Conservation (phyloP, 1,139 yeast species). For the Taiozyma onychis region DNA sequence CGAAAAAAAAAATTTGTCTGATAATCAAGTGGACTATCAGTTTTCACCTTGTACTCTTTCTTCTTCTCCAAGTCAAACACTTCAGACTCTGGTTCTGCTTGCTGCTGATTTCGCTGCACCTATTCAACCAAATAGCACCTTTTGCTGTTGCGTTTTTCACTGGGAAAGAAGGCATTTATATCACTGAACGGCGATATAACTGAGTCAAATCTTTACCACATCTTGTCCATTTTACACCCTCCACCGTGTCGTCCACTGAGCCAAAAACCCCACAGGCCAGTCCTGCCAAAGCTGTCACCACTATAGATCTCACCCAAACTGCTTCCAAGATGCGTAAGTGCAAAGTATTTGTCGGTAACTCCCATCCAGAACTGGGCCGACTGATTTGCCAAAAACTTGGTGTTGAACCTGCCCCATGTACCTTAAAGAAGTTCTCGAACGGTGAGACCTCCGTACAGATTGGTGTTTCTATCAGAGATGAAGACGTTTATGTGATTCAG, state of each 20-base stretch:
- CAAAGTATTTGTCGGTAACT: conserved; percentile 91
- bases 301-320: conserved; percentile 1
- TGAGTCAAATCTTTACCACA: not conserved
- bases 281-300: conserved; percentile 1
- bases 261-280: not conserved
- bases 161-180: not conserved
- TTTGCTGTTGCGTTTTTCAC: not conserved
- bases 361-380: conserved; percentile 91
- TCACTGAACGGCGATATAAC: not conserved
- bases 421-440: conserved; percentile 84
- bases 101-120: not conserved
- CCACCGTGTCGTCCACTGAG: conserved; percentile 4
- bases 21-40: not conserved
- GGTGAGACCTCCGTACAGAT: conserved; percentile 97
- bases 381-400: conserved; percentile 89
- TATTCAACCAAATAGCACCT: not conserved
- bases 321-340: conserved; percentile 78
- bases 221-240: not conserved
- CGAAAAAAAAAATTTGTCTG: not conserved
- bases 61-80: not conserved
- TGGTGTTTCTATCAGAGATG: conserved; percentile 92
- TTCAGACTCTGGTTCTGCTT: not conserved
- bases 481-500: conserved; percentile 93
- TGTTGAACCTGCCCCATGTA: conserved; percentile 92
- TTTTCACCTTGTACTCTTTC: not conserved